phyloP scores from a whole-genome alignment of 306 rosid genomes.

The Malus sylvestris region DNA sequence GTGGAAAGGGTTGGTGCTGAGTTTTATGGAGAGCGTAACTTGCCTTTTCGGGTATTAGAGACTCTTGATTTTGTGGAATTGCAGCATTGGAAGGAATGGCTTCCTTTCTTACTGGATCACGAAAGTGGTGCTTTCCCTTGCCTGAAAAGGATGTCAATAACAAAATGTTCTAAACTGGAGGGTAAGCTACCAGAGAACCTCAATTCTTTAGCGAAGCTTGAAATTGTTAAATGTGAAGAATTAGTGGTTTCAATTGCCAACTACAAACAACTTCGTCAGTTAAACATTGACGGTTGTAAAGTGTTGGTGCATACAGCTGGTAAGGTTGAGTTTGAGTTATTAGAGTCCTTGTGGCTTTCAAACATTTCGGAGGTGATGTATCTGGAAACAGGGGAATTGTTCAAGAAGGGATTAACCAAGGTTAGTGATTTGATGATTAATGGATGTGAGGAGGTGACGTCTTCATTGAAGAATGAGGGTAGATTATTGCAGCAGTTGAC shows the following conservation, averaged over 20 bases:
- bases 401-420: not conserved
- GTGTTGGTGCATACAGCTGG: not conserved
- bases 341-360: not conserved
- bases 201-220: not conserved
- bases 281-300: rapidly evolving
- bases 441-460: not conserved
- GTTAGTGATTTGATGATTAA: not conserved
- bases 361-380: not conserved
- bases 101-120: not conserved
- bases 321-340: not conserved
- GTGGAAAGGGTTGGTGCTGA: conserved; percentile 5
- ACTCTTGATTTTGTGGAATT: not conserved
- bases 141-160: not conserved
- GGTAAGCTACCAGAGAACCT: not conserved
- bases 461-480: not conserved
- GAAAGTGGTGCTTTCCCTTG: not conserved
- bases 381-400: not conserved
- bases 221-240: not conserved
- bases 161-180: not conserved
- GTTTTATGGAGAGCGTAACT: not conserved
- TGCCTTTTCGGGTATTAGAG: not conserved
- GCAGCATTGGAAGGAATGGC: not conserved
- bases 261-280: not conserved
- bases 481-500: not conserved
- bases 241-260: not conserved